Evolutionary conservation across 2,329 filamentous ascomycete genomes (phyloP).

Genomic region (Keithomyces neogunnii): DNA sequence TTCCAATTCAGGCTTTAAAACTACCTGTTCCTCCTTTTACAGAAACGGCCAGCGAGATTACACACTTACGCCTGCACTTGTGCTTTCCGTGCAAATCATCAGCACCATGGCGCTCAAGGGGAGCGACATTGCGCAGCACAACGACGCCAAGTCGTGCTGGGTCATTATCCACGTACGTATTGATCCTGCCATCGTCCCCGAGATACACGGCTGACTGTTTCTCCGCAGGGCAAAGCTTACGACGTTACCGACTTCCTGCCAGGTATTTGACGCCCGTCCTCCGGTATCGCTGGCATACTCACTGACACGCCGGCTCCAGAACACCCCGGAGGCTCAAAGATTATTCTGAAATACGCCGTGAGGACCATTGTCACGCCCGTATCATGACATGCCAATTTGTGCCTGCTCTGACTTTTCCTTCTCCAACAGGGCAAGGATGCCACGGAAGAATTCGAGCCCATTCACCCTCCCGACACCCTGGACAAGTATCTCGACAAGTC

Average conservation of each 20-base stretch:
- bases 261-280: slow-evolving; percentile 33
- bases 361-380: slow-evolving; percentile 12
- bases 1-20: too few relatives aligned
- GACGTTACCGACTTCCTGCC: slow-evolving; percentile 87
- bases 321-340: slow-evolving; percentile 81
- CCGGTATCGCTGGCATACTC: neutral
- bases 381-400: neutral
- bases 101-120: slow-evolving; percentile 37
- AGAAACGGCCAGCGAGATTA: too few relatives aligned
- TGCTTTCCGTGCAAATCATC: neutral
- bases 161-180: slow-evolving; percentile 67
- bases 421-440: slow-evolving; percentile 68
- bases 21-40: too few relatives aligned
- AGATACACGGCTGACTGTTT: neutral
- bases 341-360: slow-evolving; percentile 90
- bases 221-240: slow-evolving; percentile 63
- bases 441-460: slow-evolving; percentile 84
- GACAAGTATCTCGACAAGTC: slow-evolving; percentile 74
- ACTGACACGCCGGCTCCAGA: slow-evolving; percentile 35
- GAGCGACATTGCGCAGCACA: slow-evolving; percentile 58
- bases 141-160: slow-evolving; percentile 78
- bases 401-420: neutral
- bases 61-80: too few relatives aligned
- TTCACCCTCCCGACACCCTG: slow-evolving; percentile 80
- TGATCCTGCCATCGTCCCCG: neutral